A percentile compares a stretch with the other conserved stretches of the same genome.
These are phyloP conservation scores for Epicoccum sorghinum DNA, from an alignment of 2,329 filamentous ascomycete genomes.

Conservation along the genomic window DNA sequence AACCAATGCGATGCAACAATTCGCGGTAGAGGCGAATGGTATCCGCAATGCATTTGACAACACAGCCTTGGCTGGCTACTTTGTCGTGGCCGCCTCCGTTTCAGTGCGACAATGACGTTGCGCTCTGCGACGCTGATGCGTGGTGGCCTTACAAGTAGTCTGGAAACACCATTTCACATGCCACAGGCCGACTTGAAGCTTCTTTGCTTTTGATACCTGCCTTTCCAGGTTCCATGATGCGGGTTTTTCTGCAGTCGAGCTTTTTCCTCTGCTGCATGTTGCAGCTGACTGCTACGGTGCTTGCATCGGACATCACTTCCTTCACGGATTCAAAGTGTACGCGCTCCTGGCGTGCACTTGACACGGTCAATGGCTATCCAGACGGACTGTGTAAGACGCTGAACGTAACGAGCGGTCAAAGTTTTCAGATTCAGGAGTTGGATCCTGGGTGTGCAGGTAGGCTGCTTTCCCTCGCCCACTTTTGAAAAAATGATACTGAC, in stretches of 20 bases:
- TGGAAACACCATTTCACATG: not conserved
- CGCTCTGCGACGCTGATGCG: too few relatives aligned
- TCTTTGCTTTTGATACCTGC: not conserved
- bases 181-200: not conserved
- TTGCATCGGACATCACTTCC: constrained; percentile 19
- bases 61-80: too few relatives aligned
- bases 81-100: too few relatives aligned
- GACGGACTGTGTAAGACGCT: constrained; percentile 25
- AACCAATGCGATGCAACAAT: too few relatives aligned
- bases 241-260: not conserved
- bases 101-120: too few relatives aligned
- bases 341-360: constrained; percentile 17
- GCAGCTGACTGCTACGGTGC: not conserved
- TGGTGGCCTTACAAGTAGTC: constrained; percentile 1
- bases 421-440: constrained; percentile 32
- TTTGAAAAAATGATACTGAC: constrained; percentile 1
- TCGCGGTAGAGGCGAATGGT: too few relatives aligned
- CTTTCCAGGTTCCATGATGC: not conserved
- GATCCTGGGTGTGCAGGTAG: constrained; percentile 35
- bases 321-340: constrained; percentile 22
- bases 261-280: not conserved
- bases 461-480: not conserved
- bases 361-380: constrained; percentile 25
- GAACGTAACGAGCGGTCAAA: constrained; percentile 16
- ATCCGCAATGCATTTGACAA: too few relatives aligned